Conservation (phyloP, 352 stramenopile genomes). For the Pythium aphanidermatum region DNA sequence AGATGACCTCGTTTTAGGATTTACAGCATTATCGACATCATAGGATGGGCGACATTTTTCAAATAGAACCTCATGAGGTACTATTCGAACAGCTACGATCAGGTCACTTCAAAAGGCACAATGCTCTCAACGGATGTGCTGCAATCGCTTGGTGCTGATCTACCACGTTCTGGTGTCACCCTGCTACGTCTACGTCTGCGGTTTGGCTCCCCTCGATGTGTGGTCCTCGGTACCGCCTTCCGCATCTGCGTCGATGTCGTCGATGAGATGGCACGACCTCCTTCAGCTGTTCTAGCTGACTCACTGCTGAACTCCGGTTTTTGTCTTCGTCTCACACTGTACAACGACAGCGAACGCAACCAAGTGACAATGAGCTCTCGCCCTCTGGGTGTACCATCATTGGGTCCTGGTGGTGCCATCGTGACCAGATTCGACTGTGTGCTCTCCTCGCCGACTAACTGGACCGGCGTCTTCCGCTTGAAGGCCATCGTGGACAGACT, state of each 20-base stretch:
- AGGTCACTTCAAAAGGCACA: background rate
- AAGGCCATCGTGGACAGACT: too few relatives aligned
- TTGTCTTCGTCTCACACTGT: background rate
- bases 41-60: slow-evolving; percentile 3
- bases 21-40: too few relatives aligned
- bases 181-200: slow-evolving; percentile 43
- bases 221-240: slow-evolving; percentile 25
- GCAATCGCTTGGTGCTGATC: slow-evolving; percentile 2
- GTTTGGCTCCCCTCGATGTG: slow-evolving; percentile 25
- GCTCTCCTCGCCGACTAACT: too few relatives aligned
- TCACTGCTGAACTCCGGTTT: background rate
- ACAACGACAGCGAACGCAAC: too few relatives aligned
- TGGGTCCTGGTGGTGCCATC: too few relatives aligned
- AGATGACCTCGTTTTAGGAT: slow-evolving; percentile 7
- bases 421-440: slow-evolving; percentile 9
- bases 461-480: background rate
- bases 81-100: background rate
- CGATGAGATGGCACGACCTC: slow-evolving; percentile 47
- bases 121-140: background rate
- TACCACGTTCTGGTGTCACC: background rate
- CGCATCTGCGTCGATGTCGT: slow-evolving; percentile 38
- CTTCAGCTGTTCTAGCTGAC: background rate
- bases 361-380: too few relatives aligned
- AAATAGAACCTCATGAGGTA: background rate
- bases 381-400: too few relatives aligned